Percentiles rank a stretch among this genome's conserved stretches.
These are phyloP conservation scores for Magnolia sinica DNA, from an alignment of 164 flowering plant species.

Conservation along the genomic window DNA sequence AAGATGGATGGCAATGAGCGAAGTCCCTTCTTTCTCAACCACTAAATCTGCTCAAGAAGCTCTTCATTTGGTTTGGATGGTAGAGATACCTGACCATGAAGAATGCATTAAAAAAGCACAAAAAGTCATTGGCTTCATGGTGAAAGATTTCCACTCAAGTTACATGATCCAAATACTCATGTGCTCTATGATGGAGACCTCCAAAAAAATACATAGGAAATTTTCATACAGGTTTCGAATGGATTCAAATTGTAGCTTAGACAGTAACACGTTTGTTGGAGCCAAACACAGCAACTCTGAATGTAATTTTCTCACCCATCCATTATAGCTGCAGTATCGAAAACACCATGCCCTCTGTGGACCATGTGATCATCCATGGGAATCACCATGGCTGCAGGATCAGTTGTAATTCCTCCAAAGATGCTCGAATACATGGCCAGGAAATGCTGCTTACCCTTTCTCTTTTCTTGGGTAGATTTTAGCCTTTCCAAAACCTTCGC, in stretches of 20 bases:
- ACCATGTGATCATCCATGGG: slow-evolving; percentile 96
- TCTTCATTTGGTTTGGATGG: slow-evolving; percentile 1
- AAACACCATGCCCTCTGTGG: slow-evolving; percentile 94
- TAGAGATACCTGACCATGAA: not conserved
- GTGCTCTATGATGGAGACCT: not conserved
- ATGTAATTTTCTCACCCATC: slow-evolving; percentile 55
- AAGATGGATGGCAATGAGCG: slow-evolving; percentile 5
- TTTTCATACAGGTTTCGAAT: not conserved
- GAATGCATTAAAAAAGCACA: not conserved
- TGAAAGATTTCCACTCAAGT: not conserved
- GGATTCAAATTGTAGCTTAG: not conserved
- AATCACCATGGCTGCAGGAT: slow-evolving; percentile 74
- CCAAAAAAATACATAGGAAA: not conserved
- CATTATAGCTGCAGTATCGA: slow-evolving; percentile 81
- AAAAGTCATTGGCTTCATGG: not conserved
- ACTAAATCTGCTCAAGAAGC: not conserved
- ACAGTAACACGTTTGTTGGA: not conserved
- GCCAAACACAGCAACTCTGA: not conserved
- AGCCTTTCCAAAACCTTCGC: slow-evolving; percentile 62
- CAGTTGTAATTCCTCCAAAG: slow-evolving; percentile 76
- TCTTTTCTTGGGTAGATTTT: slow-evolving; percentile 31
- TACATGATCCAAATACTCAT: not conserved
- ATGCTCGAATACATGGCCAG: slow-evolving; percentile 88
- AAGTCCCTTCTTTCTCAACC: not conserved
- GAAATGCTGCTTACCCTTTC: slow-evolving; percentile 52